Base-by-base conservation (phyloP, 139 green algal genomes). In the Chlorella sp. region DNA sequence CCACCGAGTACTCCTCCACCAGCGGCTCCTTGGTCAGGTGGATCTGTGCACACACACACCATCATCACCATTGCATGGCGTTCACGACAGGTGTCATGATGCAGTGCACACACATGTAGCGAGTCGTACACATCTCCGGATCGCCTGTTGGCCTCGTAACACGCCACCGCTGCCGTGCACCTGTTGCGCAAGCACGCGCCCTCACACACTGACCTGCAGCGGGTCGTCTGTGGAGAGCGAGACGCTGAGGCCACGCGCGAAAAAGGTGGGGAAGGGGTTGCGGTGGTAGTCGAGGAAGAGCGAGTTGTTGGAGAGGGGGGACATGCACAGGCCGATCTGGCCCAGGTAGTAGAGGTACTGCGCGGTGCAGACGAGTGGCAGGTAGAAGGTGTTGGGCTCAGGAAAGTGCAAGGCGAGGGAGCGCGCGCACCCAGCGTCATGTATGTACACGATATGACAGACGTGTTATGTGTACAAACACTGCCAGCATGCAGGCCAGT, bases 211-310 rank as follows among this genome's bases (percentile, higher is more conserved):
- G n/a, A 72, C 67, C 67, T 74, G 69, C 60, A 94, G 81, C 17
- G 90, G 90, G 79, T 96, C 90, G 69, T 96, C 90, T 1, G 90
- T 94, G 30, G 84, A 94, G 31, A 98, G 85, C 24, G 78, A 90
- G 6, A 97, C 86, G 30, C 78, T 88, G 26, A 99, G 84, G 24
- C 95, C 95, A 30, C 95, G 88, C 20, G 95, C 91, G 76, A 99
- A 99, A 82, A 98, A 98, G 35, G 87, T 79, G 27, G 95, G 95
- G 83, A 99, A 97, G n/a, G 95, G 95, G 87, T 99, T 99, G 70
- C 86, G 87, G 88, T 98, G 94, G 87, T 99, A 99, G 88, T 99
- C 95, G 62, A 99, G 85, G 87, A 99, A 99, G 27, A 99, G 86
- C 35, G 82, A 93, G 89, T 99, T 99, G 89, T 99, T 99, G 85